Base-by-base conservation (phyloP, 805 yeast genomes). In the Hanseniaspora occidentalis region DNA sequence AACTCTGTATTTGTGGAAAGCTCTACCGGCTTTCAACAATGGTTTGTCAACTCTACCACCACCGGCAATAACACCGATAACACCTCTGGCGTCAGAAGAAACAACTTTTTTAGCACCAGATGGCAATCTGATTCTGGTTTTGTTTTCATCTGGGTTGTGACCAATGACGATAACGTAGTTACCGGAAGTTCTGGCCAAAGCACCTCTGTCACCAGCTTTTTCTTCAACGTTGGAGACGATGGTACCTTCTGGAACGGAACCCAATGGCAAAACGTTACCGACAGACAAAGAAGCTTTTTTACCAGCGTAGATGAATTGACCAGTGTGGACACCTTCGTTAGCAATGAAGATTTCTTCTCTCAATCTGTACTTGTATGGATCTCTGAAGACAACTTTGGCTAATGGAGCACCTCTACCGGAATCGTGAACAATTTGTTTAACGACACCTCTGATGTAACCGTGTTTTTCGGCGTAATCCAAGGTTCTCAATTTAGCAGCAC, bases 351-450 rank as follows among this genome's bases (percentile, higher is more conserved):
- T 89, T 76, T 89, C 97, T 72, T 84, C 95, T 76, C 95, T 86
- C 71, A 82, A 72, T 75, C 81, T 88, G 85, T 82, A 89, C 77
- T 76, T 84, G 94, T 89, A 89, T 71, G 98, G 97, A 73, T 92
- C 97, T 70, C 97, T 84, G 96, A 89, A 89, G 56, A 74, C 88
- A 70, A 89, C 96, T 77, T 84, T 88, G 62, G 96, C 98, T 67
- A 89, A 80, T 67, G 98, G 98, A 71, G 98, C 98, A 78, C 98
- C 98, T 73, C 98, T 81, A 70, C 98, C 98, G 66, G 98, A 92
- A 67, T 89, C 98, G 77, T 89, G 98, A 72, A 92, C 75, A 72
- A 89, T 92, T 71, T 83, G 89, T 82, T 88, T 89, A 62, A 89
- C 98, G 57, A 92, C 78, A 75, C 98, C 98, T 74, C 97, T 94